Evolutionary conservation across 108 stramenopile genomes (phyloP), one percentile per base, ranked within the genome.

Genomic region (Craspedostauros australis): DNA sequence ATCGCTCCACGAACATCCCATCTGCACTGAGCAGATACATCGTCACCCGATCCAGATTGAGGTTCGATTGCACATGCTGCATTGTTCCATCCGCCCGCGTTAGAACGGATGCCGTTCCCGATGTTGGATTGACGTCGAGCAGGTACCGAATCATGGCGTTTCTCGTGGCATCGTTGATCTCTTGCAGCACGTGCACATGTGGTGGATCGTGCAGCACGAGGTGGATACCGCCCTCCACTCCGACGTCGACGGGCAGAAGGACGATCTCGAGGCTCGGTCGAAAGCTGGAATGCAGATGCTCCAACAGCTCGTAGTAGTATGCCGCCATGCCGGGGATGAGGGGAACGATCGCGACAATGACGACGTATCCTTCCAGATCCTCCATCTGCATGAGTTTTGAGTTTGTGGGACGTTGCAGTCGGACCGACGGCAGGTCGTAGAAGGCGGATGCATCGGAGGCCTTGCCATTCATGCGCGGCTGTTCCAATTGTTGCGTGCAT

Each of bases 251-350:
- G 15, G 66, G 66, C 44, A 58, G 25, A 21, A 67, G 22, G 24
- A 67, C 57, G 45, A 67, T 53, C 29, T 67, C 66, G 25, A 52
- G 57, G 14, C 46, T 25, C 9, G 57, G 66, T 3, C 4, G 1
- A 39, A 52, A 67, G 12, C 34, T 9, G 14, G 28, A 19, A 33
- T 67, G 66, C 34, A 67, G 29, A 27, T 44, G 19, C 38, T 58
- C 66, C 66, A 67, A 46, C 66, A 67, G 52, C 52, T 67, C 57
- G 21, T 67, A 46, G 30, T 67, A 67, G 34, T 67, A 67, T 0
- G 31, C 33, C 26, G 56, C 57, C 56, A 58, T 58, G 29, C 57
- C 57, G n/a, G 66, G 66, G 7, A 58, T 37, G 7, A 58, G 24
- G 7, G 57, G 66, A 5, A 58, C 6, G 6, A 52, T 32, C 3